Base-by-base conservation (phyloP, 208 protist genomes). In the Trypanosoma vivax region DNA sequence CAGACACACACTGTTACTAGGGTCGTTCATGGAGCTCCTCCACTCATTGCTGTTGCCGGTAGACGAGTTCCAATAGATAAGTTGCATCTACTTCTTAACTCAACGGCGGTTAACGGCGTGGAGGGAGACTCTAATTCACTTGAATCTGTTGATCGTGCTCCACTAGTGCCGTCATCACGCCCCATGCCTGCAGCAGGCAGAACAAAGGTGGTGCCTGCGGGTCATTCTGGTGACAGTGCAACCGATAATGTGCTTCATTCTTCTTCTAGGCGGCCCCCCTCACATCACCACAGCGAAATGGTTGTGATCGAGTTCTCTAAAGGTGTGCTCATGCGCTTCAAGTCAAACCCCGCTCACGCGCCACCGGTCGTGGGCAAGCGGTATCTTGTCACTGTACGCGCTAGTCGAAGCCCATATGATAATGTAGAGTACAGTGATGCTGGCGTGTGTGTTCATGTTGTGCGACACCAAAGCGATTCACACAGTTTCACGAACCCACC, bases 51-150 rank as follows among this genome's bases (percentile, higher is more conserved):
- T 23, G 74, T 91, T 5, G 71, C 74, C 13, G 83, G 83, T 14
- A 70, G 83, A n/a, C 83, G 83, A 9, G 77, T 91, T 13, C 83
- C 83, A 0, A 73, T 86, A 27, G 70, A 83, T 46, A 91, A 87
- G 42, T 45, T 91, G 41, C 73, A 88, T 60, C 61, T 88, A 19
- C 68, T 91, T 19, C 37, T 58, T 5, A 31, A 35, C 1, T 23
- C 50, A 9, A 18, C 30, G 0, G 23, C 49, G n/a, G 6, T 43
- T 3, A 37, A 27, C 29, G 38, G 3, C 2, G 19, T 21, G 3
- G 38, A 21, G 2, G 39, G 27, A 7, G 1, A 46, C 1, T 3
- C 27, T 37, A 25, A 16, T 41, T 23, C 34, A 9, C 21, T 5
- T 11, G 50, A 55, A 11, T 7, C 27, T 28, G 13, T 29, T 25